Percentiles rank a stretch among this genome's conserved stretches.
These are phyloP conservation scores for Lecanosticta acicola DNA, from an alignment of 2,329 filamentous ascomycete species.

Conservation along the genomic window DNA sequence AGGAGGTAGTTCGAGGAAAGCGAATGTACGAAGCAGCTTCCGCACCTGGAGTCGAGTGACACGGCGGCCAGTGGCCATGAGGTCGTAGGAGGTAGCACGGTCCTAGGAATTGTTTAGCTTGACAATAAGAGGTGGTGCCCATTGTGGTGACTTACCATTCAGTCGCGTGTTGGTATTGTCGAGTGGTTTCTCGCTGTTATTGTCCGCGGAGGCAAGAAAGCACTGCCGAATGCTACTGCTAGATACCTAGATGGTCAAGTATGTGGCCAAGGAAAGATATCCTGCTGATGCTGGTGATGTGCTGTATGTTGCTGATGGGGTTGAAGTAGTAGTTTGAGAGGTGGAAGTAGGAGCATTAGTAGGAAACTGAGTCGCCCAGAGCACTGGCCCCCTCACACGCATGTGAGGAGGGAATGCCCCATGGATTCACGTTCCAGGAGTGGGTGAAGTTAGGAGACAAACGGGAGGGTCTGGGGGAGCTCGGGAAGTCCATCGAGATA, in stretches of 20 bases:
- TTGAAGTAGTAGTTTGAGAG: background rate
- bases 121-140: too few relatives aligned
- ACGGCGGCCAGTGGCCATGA: slow-evolving; percentile 11
- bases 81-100: slow-evolving; percentile 9
- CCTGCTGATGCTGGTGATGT: background rate
- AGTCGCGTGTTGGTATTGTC: too few relatives aligned
- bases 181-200: too few relatives aligned
- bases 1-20: slow-evolving; percentile 25
- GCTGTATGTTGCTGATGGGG: background rate
- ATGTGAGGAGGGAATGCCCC: background rate
- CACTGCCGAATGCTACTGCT: too few relatives aligned
- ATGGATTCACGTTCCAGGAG: background rate
- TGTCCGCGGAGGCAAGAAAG: too few relatives aligned
- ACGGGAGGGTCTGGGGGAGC: background rate
- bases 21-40: slow-evolving; percentile 19
- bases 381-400: background rate
- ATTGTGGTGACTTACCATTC: too few relatives aligned
- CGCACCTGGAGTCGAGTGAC: slow-evolving; percentile 21
- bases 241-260: background rate
- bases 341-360: background rate
- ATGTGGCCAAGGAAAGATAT: background rate
- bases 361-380: background rate
- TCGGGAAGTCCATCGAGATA: background rate
- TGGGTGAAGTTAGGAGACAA: background rate
- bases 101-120: slow-evolving; percentile 8